Evolutionary conservation across 2,329 filamentous ascomycete genomes (phyloP), one percentile per base, ranked within the genome.

Genomic region (Verticillium zaregamsianum): DNA sequence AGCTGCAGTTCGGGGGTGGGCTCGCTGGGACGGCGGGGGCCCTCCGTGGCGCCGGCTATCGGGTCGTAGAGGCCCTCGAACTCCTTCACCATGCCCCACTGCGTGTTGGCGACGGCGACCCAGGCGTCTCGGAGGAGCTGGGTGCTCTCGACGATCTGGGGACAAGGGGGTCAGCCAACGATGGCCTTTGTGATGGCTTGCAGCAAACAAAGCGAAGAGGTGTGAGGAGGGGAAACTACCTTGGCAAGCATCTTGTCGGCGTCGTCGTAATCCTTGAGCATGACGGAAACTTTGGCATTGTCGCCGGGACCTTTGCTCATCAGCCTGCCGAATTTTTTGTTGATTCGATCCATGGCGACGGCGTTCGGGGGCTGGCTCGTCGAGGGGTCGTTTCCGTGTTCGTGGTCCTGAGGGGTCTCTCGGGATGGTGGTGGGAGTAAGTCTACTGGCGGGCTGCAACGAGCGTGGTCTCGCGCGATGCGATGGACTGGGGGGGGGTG

Each of bases 211-310:
- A n/a, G n/a, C n/a, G n/a, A n/a, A n/a, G n/a, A n/a, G n/a, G 6
- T 28, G 20, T 39, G 64, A 63, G 58, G 60, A 15, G 14, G 32
- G 23, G 69, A 78, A 62, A 28, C 28, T 79, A 92, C 91, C 81
- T 87, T 88, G 66, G 85, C 82, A 65, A 95, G 81, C 71, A 93
- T 84, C 67, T 85, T 85, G 73, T 95, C 90, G 31, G 89, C 90
- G 74, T 93, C 88, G 68, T 92, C 89, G 71, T 93, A 95, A 70
- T 95, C 91, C 68, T 86, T 88, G 61, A 96, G 78, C 60, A 95
- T 80, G 55, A 89, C 83, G 12, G 88, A 87, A 55, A 94, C 87
- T 71, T 92, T 89, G 66, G 88, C 88, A 72, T 92, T 89, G 74
- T 95, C 90, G 61, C 89, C 90, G 28, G 88, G 86, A 64, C 87